Conservation (phyloP, 495 filamentous ascomycete genomes). For the Tuber magnatum region DNA sequence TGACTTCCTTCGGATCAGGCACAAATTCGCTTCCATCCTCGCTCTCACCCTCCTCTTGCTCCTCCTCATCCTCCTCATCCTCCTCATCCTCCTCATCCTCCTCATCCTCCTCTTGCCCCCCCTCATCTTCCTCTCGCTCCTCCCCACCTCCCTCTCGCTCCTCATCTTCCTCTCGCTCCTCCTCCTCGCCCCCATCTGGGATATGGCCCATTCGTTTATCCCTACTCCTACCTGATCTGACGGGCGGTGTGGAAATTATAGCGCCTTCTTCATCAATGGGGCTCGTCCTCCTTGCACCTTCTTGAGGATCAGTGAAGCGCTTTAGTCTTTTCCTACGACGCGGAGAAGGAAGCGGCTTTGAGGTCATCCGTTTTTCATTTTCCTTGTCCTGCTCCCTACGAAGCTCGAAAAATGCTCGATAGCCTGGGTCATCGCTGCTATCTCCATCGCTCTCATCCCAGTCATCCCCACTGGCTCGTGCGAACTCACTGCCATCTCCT, state of each 20-base stretch:
- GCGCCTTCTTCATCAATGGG: slow-evolving; percentile 20
- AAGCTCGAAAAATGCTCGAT: neutral
- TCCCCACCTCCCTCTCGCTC: slow-evolving; percentile 11
- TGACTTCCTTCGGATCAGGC: neutral
- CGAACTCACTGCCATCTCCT: neutral
- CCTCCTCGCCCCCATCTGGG: neutral
- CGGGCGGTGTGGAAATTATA: neutral
- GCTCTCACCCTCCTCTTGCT: neutral
- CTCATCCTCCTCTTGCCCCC: neutral
- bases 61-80: no score
- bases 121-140: no score
- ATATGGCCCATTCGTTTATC: neutral
- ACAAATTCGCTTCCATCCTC: neutral
- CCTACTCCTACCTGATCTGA: neutral
- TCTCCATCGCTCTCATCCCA: neutral
- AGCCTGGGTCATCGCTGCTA: neutral
- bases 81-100: slow-evolving; percentile 8
- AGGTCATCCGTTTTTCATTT: slow-evolving; percentile 17
- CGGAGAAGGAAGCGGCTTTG: slow-evolving; percentile 17
- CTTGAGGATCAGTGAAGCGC: slow-evolving; percentile 25
- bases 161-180: neutral
- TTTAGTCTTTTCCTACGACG: slow-evolving; percentile 13
- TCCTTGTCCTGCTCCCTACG: slow-evolving; percentile 22
- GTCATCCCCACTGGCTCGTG: neutral
- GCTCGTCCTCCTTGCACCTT: slow-evolving; percentile 19